Percentiles rank a stretch among this genome's conserved stretches.
Evolutionary conservation across 1,139 yeast species (phyloP).

Genomic region (Nakaseomyces bracarensis): DNA sequence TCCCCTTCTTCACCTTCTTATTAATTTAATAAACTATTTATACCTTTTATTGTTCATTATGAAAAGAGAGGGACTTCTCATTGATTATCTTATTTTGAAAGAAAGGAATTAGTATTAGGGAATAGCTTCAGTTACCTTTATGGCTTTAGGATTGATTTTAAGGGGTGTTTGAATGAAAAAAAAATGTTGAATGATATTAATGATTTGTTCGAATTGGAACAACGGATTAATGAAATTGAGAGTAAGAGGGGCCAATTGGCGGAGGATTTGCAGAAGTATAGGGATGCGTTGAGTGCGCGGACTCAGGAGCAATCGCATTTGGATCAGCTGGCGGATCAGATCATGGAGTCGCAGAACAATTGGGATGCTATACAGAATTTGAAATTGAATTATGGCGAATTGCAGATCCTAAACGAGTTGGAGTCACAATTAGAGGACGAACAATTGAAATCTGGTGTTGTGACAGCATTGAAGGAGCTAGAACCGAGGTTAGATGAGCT

Average conservation of each 20-base stretch:
- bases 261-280: slow-evolving; percentile 20
- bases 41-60: too few relatives aligned
- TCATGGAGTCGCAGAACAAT: slow-evolving; percentile 10
- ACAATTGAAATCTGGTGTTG: slow-evolving; percentile 13
- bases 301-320: slow-evolving; percentile 10
- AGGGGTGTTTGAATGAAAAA: neutral
- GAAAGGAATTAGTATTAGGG: too few relatives aligned
- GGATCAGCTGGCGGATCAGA: slow-evolving; percentile 15
- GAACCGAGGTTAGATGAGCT: slow-evolving; percentile 21
- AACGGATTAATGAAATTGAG: slow-evolving; percentile 16
- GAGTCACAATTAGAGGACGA: slow-evolving; percentile 14
- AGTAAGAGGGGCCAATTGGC: slow-evolving; percentile 25
- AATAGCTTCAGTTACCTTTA: too few relatives aligned
- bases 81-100: too few relatives aligned
- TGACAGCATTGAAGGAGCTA: slow-evolving; percentile 19
- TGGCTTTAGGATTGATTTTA: neutral
- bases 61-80: too few relatives aligned
- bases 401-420: slow-evolving; percentile 25
- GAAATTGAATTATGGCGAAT: slow-evolving; percentile 28
- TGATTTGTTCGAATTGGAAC: slow-evolving; percentile 21
- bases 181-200: slow-evolving; percentile 19
- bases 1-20: too few relatives aligned
- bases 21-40: too few relatives aligned
- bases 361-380: slow-evolving; percentile 20
- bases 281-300: slow-evolving; percentile 14